Evolutionary conservation across 2,329 filamentous ascomycete genomes (phyloP), one percentile per base, ranked within the genome.

Genomic region (Hypoxylon rubiginosum): DNA sequence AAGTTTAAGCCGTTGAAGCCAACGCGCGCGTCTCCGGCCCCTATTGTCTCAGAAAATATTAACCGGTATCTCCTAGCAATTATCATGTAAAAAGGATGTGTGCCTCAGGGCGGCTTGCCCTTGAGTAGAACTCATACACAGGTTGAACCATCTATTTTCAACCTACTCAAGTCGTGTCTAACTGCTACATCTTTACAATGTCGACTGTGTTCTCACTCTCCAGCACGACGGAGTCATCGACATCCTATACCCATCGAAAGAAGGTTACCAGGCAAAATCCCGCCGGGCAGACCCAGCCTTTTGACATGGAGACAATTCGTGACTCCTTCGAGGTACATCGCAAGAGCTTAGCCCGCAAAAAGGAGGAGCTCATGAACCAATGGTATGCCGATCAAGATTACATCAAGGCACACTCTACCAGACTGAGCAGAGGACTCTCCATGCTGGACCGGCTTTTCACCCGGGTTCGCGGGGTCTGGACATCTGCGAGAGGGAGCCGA

Each of bases 291-390:
- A 28, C 39, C 39, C 32, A 30, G 46, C 32, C 15, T 3, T n/a
- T 17, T 2, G 15, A 41, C 9, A 43, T n/a, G 34, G 49, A 24
- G n/a, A 45, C 11, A 10, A 8, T 36, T 46, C 65, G 65, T 11
- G 61, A 64, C 24, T 65, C 65, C n/a, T 64, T 64, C 57, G 61
- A 67, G 6, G 36, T 67, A 36, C 54, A 67, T 41, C 50, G 58
- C 24, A 45, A 61, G 30, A 56, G n/a, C 21, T 50, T 57, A 7
- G 51, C 28, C n/a, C 51, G 56, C 28, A 64, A 50, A 21, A 32
- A 24, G 15, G 24, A 32, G 28, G 30, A 11, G 15, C 19, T n/a
- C 19, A 48, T n/a, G 8, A 41, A 26, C 10, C 5, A 19, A 8
- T 13, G 24, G 32, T 8, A 17, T 17, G n/a, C 10, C 19, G 24